phyloP scores from a whole-genome alignment of 1,284 basidiomycete genomes.

The Xerocomus minutiporus region DNA sequence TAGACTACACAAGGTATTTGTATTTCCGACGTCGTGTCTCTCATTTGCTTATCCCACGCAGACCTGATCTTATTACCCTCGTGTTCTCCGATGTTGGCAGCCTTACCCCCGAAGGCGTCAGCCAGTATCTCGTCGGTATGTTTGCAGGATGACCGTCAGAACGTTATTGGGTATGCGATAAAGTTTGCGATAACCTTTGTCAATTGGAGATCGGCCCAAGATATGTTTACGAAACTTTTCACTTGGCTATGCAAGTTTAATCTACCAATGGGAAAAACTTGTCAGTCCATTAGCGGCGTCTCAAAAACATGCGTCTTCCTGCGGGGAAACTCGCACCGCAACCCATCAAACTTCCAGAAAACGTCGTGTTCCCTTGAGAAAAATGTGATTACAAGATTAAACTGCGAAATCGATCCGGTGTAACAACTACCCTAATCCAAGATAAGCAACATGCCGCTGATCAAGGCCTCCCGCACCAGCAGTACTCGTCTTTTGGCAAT shows the following conservation, averaged over 20 bases:
- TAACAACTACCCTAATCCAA: slow-evolving; percentile 1
- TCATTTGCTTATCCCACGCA: slow-evolving; percentile 35
- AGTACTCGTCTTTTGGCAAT: slow-evolving; percentile 3
- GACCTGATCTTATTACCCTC: slow-evolving; percentile 83
- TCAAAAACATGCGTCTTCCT: slow-evolving; percentile 20
- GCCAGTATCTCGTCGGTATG: slow-evolving; percentile 87
- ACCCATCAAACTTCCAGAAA: not conserved
- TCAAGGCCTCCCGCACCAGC: slow-evolving; percentile 2
- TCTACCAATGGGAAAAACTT: slow-evolving; percentile 11
- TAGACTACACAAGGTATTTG: slow-evolving; percentile 75
- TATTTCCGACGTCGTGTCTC: slow-evolving; percentile 7
- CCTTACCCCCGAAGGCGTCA: slow-evolving; percentile 87
- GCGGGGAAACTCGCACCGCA: slow-evolving; percentile 9
- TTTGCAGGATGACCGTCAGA: slow-evolving; percentile 59
- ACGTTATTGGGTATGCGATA: slow-evolving; percentile 26
- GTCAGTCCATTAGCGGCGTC: slow-evolving; percentile 8
- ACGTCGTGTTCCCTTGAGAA: slow-evolving; percentile 8
- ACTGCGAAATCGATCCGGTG: slow-evolving; percentile 17
- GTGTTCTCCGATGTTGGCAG: slow-evolving; percentile 92
- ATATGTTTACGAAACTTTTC: slow-evolving; percentile 9
- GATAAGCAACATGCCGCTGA: slow-evolving; percentile 3
- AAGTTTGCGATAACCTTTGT: slow-evolving; percentile 39
- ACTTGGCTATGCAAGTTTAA: slow-evolving; percentile 7
- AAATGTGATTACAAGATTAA: slow-evolving; percentile 25
- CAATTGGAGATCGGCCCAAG: slow-evolving; percentile 19